Evolutionary conservation across 306 rosid genomes (phyloP).

Genomic region (Rosa rugosa): DNA sequence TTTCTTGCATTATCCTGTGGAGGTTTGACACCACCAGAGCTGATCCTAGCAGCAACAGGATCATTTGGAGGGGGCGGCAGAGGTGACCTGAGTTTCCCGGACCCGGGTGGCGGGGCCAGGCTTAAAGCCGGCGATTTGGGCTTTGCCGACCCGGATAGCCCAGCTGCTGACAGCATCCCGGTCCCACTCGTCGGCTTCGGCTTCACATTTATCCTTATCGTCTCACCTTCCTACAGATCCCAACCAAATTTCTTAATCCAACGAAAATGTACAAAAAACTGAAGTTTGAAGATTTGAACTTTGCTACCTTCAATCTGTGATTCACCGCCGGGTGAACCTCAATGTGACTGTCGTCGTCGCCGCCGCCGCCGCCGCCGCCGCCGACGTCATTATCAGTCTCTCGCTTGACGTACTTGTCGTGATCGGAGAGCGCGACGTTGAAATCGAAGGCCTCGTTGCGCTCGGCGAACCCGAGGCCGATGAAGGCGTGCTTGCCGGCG

Average conservation of each 20-base stretch:
- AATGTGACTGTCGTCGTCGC: conserved; percentile 63
- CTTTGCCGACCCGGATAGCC: conserved; percentile 60
- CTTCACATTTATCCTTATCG: conserved; percentile 94
- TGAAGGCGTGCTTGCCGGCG: conserved; percentile 84
- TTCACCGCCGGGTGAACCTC: conserved; percentile 93
- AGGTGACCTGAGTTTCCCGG: conserved; percentile 74
- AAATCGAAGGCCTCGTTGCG: conserved; percentile 96
- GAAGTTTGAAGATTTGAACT: background rate
- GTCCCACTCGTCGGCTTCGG: conserved; percentile 73
- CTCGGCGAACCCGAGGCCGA: conserved; percentile 88
- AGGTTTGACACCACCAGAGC: conserved; percentile 44
- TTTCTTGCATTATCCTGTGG: conserved; percentile 41
- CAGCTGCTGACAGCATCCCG: conserved; percentile 98
- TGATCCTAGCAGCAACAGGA: conserved; percentile 71
- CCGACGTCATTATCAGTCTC: conserved; percentile 69
- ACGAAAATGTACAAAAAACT: background rate
- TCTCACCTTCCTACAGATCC: conserved; percentile 84
- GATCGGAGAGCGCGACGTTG: conserved; percentile 95
- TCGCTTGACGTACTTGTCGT: conserved; percentile 82
- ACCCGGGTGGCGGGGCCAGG: conserved; percentile 90
- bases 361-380: conserved; percentile 39
- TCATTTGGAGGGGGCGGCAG: conserved; percentile 97
- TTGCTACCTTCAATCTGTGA: conserved; percentile 79
- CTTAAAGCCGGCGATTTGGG: conserved; percentile 52
- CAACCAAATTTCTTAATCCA: background rate